Evolutionary conservation across 768 basidiomycete species (phyloP), one percentile per base, ranked within the genome.

Genomic region (Candolleomyces efflorescens): DNA sequence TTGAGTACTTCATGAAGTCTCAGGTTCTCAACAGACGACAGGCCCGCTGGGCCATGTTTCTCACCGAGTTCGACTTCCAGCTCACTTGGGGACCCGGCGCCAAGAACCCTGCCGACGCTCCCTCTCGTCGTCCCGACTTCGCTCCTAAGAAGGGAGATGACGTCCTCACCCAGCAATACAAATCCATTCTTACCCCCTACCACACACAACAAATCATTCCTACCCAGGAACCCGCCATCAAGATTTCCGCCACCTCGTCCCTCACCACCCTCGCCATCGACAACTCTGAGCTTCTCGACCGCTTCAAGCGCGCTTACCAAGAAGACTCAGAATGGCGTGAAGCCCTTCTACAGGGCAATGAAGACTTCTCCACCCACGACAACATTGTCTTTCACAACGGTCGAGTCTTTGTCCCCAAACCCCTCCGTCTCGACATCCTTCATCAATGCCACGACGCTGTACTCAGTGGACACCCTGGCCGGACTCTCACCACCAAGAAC

Each of bases 11-110:
- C 62, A 71, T 68, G 56, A 61, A 68, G 6, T 62, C 74, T 23
- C 67, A 70, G 12, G 60, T 75, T 6, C 71, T 83, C 1, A 81
- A 73, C 59, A 67, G 70, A 26, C 66, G 74, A 0, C 83, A 83
- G 65, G 78, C 74, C 0, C 64, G 71, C 17, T 83, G 82, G 82
- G 62, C 75, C 1, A 70, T 76, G 66, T 71, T 69, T 53, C 67
- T 81, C 37, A 71, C 72, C 5, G 68, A 74, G 15, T 78, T 71
- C 59, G 62, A 75, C 48, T 73, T 76, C 53, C 51, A 60, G 3
- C 65, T 80, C 13, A 26, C 62, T 5, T 74, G 64, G 61, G 60
- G 53, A 22, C 74, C 69, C 5, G 71, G 72, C 17, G 13, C 58
- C 7, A n/a, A 56, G 2, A 73, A 72, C 51, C 58, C 66, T 27